These are phyloP conservation scores for Fusarium xylarioides DNA, from an alignment of 2,329 filamentous ascomycete genomes.

Conservation along the genomic window DNA sequence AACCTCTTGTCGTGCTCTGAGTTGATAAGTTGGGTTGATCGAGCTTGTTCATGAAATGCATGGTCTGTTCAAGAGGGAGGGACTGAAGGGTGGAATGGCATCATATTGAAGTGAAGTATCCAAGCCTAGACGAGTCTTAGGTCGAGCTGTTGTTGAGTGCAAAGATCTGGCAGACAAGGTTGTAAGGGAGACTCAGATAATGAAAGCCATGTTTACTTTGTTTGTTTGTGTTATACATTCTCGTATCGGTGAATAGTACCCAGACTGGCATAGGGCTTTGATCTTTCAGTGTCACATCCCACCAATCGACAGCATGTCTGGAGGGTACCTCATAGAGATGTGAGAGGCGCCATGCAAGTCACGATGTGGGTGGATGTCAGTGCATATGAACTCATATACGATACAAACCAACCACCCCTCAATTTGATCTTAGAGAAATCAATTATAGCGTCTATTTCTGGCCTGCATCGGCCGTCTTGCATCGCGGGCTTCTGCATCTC, in stretches of 20 bases:
- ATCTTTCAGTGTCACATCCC: slow-evolving; percentile 21
- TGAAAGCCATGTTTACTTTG: background rate
- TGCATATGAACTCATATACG: slow-evolving; percentile 43
- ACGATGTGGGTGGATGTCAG: slow-evolving; percentile 39
- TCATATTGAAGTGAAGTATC: background rate
- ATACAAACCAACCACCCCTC: background rate
- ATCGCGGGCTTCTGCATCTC: slow-evolving; percentile 8
- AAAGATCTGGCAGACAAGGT: background rate
- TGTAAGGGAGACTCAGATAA: background rate
- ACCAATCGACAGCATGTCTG: slow-evolving; percentile 15
- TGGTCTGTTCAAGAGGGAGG: background rate
- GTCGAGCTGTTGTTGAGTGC: background rate
- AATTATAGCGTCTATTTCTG: slow-evolving; percentile 4
- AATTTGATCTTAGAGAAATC: background rate
- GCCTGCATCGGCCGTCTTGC: slow-evolving; percentile 11
- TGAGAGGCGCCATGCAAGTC: slow-evolving; percentile 21
- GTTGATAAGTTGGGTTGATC: background rate
- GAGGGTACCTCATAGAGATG: background rate
- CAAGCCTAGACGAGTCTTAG: background rate
- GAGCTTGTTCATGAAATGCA: background rate
- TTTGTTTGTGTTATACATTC: background rate
- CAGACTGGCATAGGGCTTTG: background rate
- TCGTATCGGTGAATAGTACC: slow-evolving; percentile 9
- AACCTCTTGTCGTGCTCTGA: slow-evolving; percentile 23
- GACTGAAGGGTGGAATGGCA: slow-evolving; percentile 10